Evolutionary conservation across 2,329 filamentous ascomycete species (phyloP).

Genomic region (Pseudocercospora fijiensis): DNA sequence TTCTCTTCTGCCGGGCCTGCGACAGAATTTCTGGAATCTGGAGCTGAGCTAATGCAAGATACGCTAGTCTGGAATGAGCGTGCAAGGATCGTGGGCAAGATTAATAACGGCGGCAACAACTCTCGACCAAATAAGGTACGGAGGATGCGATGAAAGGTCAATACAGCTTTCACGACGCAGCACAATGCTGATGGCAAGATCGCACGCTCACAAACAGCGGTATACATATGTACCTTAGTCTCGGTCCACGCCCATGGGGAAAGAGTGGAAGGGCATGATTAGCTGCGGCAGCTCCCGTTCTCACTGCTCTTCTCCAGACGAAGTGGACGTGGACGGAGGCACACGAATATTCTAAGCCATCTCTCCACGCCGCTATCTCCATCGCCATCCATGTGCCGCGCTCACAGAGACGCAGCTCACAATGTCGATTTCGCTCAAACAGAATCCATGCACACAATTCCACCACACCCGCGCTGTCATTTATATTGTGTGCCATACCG

Average conservation of each 20-base stretch:
- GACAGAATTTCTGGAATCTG: background rate
- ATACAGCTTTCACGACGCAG: background rate
- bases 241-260: no score
- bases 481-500: background rate
- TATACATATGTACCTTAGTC: no score
- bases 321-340: no score
- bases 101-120: background rate
- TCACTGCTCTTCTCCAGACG: background rate
- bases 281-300: background rate
- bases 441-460: background rate
- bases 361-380: background rate
- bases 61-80: background rate
- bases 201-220: background rate
- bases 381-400: background rate
- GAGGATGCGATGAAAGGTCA: no score
- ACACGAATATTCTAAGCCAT: background rate
- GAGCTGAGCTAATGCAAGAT: background rate
- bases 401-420: background rate
- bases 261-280: no score
- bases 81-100: background rate
- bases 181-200: background rate
- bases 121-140: background rate
- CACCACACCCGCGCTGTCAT: background rate
- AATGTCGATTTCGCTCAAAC: background rate
- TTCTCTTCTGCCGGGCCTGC: background rate